Percentiles rank a stretch among this genome's conserved stretches.
These are phyloP conservation scores for Themeda triandra DNA, from an alignment of 176 grass and related monocot species.

Conservation along the genomic window DNA sequence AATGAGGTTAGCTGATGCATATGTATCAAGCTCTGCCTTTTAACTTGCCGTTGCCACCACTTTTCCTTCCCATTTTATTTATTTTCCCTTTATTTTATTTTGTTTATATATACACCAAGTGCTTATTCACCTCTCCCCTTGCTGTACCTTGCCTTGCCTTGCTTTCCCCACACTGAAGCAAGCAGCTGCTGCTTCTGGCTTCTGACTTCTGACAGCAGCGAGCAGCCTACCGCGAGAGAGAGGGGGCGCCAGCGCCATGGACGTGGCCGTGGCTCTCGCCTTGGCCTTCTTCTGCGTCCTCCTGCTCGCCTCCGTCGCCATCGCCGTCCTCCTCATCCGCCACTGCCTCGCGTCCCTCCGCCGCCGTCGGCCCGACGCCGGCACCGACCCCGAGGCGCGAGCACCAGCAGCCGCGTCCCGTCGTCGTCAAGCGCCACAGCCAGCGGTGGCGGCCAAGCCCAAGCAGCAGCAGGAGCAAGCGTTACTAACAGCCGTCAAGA, in stretches of 20 bases:
- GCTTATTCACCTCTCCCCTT: background rate
- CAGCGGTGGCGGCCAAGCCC: background rate
- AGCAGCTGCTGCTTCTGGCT: background rate
- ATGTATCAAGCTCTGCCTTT: background rate
- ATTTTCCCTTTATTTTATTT: background rate
- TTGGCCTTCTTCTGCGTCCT: constrained; percentile 39
- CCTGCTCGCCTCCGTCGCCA: constrained; percentile 31
- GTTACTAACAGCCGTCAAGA: background rate
- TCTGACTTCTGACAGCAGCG: background rate
- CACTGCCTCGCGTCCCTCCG: background rate
- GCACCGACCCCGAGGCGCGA: background rate
- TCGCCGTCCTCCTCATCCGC: constrained; percentile 30
- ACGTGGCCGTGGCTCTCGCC: constrained; percentile 41
- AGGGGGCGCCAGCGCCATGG: constrained; percentile 41
- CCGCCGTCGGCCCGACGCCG: background rate
- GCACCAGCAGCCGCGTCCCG: background rate
- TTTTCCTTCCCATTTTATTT: background rate
- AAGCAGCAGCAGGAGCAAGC: background rate
- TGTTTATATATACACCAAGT: background rate
- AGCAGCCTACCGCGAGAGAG: background rate
- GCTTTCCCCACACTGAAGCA: constrained; percentile 18
- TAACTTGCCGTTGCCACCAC: background rate
- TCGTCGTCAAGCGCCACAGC: background rate
- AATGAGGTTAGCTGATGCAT: background rate
- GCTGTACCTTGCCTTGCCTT: background rate